phyloP scores from a whole-genome alignment of 371 early-diverging fungal genomes.

The Caulochytrium protostelioides region DNA sequence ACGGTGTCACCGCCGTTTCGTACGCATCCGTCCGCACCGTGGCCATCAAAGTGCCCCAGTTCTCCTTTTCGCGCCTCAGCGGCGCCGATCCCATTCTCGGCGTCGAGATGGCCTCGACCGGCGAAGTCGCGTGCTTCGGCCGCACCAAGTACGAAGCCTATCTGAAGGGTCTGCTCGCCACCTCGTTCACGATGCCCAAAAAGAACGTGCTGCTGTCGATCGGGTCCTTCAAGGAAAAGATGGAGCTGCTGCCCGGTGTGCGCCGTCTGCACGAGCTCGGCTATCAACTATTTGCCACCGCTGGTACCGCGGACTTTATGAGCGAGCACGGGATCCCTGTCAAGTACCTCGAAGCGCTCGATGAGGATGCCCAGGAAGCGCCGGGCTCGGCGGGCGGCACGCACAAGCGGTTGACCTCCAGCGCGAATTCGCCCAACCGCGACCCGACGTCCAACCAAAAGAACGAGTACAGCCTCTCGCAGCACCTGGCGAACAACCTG shows the following conservation, averaged over 20 bases:
- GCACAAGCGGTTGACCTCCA: not conserved
- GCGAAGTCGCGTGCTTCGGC: slow-evolving; percentile 94
- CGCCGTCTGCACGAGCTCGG: slow-evolving; percentile 56
- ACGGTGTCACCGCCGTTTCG: slow-evolving; percentile 11
- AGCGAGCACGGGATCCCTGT: slow-evolving; percentile 74
- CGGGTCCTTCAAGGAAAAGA: slow-evolving; percentile 86
- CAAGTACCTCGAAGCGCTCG: slow-evolving; percentile 61
- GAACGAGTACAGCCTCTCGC: slow-evolving; percentile 74
- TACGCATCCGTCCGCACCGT: slow-evolving; percentile 39
- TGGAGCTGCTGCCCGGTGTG: slow-evolving; percentile 69
- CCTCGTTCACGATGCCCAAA: slow-evolving; percentile 69
- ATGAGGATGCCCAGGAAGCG: slow-evolving; percentile 24
- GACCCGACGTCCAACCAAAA: too few species aligned
- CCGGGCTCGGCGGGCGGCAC: slow-evolving; percentile 8
- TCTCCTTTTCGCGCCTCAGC: slow-evolving; percentile 75
- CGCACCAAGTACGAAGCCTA: slow-evolving; percentile 89
- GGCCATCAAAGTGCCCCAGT: slow-evolving; percentile 89
- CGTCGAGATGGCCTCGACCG: slow-evolving; percentile 96
- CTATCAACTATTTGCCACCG: slow-evolving; percentile 73
- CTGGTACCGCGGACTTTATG: slow-evolving; percentile 86
- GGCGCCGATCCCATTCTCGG: slow-evolving; percentile 90
- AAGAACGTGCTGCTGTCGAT: slow-evolving; percentile 79
- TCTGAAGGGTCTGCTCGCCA: slow-evolving; percentile 70
- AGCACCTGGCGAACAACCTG: slow-evolving; percentile 81
- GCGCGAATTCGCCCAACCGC: slow-evolving; percentile 3